Percentiles rank a stretch among this genome's conserved stretches.
Conservation (phyloP, 768 basidiomycete species). For the Suillus americanus region DNA sequence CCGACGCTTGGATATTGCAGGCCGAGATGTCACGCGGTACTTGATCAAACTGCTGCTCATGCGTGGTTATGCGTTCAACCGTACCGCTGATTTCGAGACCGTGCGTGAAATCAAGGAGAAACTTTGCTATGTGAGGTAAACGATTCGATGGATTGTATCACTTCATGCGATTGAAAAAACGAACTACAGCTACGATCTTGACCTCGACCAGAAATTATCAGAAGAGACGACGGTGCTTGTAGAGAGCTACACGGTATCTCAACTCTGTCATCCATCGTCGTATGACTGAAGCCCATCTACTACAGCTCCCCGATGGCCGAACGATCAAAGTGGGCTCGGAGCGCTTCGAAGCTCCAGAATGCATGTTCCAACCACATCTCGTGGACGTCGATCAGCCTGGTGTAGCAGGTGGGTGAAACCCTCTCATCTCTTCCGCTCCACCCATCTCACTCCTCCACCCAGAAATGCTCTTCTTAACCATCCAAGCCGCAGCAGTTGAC, state of each 20-base stretch:
- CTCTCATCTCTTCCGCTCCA: neutral
- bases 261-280: neutral
- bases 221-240: slow-evolving; percentile 97
- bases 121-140: slow-evolving; percentile 92
- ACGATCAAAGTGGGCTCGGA: slow-evolving; percentile 97
- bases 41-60: slow-evolving; percentile 98
- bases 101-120: slow-evolving; percentile 99
- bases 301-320: slow-evolving; percentile 90
- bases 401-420: slow-evolving; percentile 81
- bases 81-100: slow-evolving; percentile 99
- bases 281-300: slow-evolving; percentile 9
- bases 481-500: slow-evolving; percentile 90
- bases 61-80: slow-evolving; percentile 99
- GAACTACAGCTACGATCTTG: slow-evolving; percentile 83
- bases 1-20: slow-evolving; percentile 93
- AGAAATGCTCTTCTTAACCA: slow-evolving; percentile 98
- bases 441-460: neutral
- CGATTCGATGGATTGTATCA: neutral
- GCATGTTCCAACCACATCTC: slow-evolving; percentile 99
- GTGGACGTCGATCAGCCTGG: slow-evolving; percentile 97
- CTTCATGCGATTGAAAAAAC: slow-evolving; percentile 1
- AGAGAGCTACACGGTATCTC: slow-evolving; percentile 87
- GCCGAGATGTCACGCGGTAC: slow-evolving; percentile 97
- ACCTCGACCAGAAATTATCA: slow-evolving; percentile 86
- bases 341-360: slow-evolving; percentile 98